Evolutionary conservation across 148 eudicot species (phyloP).

Genomic region (Polygonum maritimum): DNA sequence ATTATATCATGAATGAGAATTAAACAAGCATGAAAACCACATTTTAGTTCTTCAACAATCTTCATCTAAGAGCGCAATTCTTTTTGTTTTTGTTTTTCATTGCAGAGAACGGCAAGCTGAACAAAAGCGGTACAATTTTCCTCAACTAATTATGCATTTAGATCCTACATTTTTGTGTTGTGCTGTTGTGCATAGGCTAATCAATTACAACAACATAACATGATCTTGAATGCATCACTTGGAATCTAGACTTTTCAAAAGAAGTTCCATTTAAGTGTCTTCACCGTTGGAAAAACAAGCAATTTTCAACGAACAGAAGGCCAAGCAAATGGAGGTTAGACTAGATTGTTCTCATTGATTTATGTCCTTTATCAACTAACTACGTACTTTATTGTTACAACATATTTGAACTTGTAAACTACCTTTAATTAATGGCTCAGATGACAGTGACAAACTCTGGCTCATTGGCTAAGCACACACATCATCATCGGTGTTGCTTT

Average conservation of each 20-base stretch:
- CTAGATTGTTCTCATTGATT: neutral
- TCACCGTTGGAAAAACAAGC: constrained; percentile 67
- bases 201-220: constrained; percentile 21
- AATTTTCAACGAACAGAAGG: constrained; percentile 74
- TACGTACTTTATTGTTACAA: neutral
- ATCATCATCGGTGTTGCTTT: constrained; percentile 46
- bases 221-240: constrained; percentile 73
- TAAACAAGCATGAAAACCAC: too few species aligned
- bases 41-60: neutral
- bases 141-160: neutral
- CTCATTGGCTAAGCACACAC: constrained; percentile 83
- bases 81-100: constrained; percentile 17
- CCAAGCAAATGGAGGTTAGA: constrained; percentile 68
- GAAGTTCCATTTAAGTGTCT: constrained; percentile 84
- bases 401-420: neutral
- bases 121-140: constrained; percentile 28
- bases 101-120: constrained; percentile 63
- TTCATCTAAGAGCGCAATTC: neutral
- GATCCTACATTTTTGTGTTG: neutral
- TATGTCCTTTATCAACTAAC: neutral
- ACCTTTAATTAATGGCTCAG: constrained; percentile 38
- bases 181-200: neutral
- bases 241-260: constrained; percentile 66
- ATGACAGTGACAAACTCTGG: constrained; percentile 54
- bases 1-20: neutral